Conservation (phyloP, 345 rosid genomes). For the Hibiscus mutabilis region DNA sequence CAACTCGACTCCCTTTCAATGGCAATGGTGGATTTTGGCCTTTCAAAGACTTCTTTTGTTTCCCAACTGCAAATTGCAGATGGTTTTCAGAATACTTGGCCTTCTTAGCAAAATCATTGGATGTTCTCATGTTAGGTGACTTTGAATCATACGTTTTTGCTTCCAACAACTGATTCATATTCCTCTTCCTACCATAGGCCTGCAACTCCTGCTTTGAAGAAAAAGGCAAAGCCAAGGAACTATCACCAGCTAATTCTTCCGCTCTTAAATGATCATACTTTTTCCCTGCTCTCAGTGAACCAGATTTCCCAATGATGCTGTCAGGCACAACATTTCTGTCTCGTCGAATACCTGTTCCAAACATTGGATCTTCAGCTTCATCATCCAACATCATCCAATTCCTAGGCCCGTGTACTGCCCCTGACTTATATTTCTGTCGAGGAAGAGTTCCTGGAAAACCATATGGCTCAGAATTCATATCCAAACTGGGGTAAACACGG, state of each 20-base stretch:
- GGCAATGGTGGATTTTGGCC: constrained; percentile 25
- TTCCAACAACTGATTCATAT: constrained; percentile 27
- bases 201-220: constrained; percentile 47
- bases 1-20: constrained; percentile 45
- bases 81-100: constrained; percentile 37
- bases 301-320: constrained; percentile 32
- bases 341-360: constrained; percentile 49
- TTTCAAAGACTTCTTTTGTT: constrained; percentile 53
- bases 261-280: constrained; percentile 39
- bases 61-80: constrained; percentile 42
- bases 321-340: constrained; percentile 31
- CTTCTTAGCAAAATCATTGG: constrained; percentile 35
- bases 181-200: constrained; percentile 36
- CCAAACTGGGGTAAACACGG: constrained; percentile 34
- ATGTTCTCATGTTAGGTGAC: constrained; percentile 22
- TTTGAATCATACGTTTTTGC: constrained; percentile 24
- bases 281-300: constrained; percentile 46
- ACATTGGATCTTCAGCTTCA: constrained; percentile 46
- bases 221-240: constrained; percentile 46
- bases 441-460: constrained; percentile 30
- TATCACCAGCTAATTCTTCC: constrained; percentile 35
- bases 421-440: constrained; percentile 45
- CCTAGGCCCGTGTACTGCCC: constrained; percentile 35
- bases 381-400: constrained; percentile 42
- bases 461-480: constrained; percentile 40